Evolutionary conservation across 352 stramenopile species (phyloP).

Genomic region (Phytophthora ramorum): DNA sequence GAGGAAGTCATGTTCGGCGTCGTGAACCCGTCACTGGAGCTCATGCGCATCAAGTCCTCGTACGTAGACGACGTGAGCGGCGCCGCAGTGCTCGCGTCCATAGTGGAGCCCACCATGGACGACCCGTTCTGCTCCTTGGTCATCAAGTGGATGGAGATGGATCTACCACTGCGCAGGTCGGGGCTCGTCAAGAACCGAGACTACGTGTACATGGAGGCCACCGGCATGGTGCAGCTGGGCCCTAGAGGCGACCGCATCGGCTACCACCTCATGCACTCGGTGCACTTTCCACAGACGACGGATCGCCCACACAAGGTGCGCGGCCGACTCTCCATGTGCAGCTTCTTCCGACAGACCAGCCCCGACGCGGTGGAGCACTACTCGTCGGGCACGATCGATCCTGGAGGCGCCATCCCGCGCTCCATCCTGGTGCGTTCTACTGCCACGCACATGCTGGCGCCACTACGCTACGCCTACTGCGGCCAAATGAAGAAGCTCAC

Average conservation of each 20-base stretch:
- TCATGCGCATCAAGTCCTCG: slow-evolving; percentile 50
- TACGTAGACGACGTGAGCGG: slow-evolving; percentile 53
- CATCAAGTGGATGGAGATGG: slow-evolving; percentile 49
- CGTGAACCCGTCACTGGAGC: slow-evolving; percentile 40
- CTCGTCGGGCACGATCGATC: slow-evolving; percentile 43
- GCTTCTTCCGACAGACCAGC: slow-evolving; percentile 42
- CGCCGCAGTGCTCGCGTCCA: slow-evolving; percentile 44
- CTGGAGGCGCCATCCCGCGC: slow-evolving; percentile 42
- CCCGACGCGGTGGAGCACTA: slow-evolving; percentile 43
- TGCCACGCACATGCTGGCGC: slow-evolving; percentile 25
- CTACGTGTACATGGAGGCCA: slow-evolving; percentile 60
- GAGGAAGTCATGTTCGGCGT: slow-evolving; percentile 54
- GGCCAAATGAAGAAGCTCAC: slow-evolving; percentile 53
- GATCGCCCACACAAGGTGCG: slow-evolving; percentile 30
- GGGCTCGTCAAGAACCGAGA: slow-evolving; percentile 49
- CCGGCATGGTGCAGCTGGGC: slow-evolving; percentile 42
- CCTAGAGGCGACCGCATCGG: slow-evolving; percentile 53
- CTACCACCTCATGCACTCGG: slow-evolving; percentile 68
- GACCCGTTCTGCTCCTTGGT: slow-evolving; percentile 57
- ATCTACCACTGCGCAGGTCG: slow-evolving; percentile 30
- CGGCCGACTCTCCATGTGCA: slow-evolving; percentile 41
- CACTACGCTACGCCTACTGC: slow-evolving; percentile 39
- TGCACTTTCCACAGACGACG: slow-evolving; percentile 50
- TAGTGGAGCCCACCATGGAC: slow-evolving; percentile 50
- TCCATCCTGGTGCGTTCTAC: slow-evolving; percentile 37